phyloP scores from a whole-genome alignment of 2,329 filamentous ascomycete genomes.

The Macrophomina phaseolina region DNA sequence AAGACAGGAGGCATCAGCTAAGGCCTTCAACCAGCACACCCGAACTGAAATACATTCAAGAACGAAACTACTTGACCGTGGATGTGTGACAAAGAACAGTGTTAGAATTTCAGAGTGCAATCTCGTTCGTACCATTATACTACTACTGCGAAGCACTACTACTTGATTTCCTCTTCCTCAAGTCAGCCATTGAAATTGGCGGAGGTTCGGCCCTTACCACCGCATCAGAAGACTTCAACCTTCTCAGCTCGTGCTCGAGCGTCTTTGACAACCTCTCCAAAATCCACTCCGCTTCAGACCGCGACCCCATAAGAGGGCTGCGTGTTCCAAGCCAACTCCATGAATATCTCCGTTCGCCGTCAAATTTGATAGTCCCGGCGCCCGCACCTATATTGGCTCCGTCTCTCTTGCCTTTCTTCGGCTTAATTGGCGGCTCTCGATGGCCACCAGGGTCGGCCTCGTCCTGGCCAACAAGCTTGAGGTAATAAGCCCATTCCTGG shows the following conservation, averaged over 20 bases:
- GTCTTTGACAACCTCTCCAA: conserved; percentile 66
- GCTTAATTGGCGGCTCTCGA: conserved; percentile 36
- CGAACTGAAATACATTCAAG: no score
- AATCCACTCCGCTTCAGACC: conserved; percentile 76
- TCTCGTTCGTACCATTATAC: background rate
- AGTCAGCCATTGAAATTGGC: conserved; percentile 42
- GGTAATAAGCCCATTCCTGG: conserved; percentile 47
- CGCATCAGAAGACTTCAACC: conserved; percentile 35
- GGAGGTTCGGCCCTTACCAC: conserved; percentile 34
- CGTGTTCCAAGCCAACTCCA: conserved; percentile 78
- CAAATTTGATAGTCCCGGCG: conserved; percentile 30
- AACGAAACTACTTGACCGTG: no score
- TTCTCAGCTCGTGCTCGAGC: conserved; percentile 53
- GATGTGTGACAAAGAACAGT: no score
- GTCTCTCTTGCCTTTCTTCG: conserved; percentile 25
- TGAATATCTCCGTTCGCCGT: conserved; percentile 56
- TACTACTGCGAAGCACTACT: background rate
- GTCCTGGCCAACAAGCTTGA: conserved; percentile 45
- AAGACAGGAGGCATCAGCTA: no score
- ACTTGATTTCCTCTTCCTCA: conserved; percentile 20
- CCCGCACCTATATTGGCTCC: conserved; percentile 20
- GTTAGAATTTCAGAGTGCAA: no score
- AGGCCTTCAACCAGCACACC: no score
- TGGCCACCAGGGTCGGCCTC: conserved; percentile 48
- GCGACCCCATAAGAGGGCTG: conserved; percentile 72